Evolutionary conservation across 495 filamentous ascomycete species (phyloP).

Genomic region (Tuber melanosporum): DNA sequence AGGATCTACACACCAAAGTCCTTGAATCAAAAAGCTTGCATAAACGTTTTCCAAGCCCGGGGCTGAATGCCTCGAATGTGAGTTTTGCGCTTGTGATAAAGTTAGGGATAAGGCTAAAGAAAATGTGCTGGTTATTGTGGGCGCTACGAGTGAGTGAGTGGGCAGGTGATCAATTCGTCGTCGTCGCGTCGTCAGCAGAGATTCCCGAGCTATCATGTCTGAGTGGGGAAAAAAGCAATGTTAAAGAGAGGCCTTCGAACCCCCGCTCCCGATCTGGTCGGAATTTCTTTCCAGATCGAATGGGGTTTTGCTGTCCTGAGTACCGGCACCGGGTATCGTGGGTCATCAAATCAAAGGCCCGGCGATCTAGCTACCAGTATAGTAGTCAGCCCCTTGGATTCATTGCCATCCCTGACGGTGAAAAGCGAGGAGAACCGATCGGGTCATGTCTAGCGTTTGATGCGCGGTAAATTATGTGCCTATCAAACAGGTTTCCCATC

Average conservation of each 20-base stretch:
- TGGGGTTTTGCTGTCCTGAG: background rate
- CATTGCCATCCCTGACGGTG: background rate
- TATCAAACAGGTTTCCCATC: background rate
- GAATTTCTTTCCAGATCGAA: background rate
- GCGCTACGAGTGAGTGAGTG: background rate
- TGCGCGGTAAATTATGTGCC: background rate
- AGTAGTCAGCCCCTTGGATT: background rate
- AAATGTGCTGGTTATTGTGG: background rate
- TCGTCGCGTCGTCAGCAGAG: background rate
- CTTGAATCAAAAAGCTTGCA: too few relatives aligned
- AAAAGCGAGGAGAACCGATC: background rate
- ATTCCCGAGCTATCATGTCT: background rate
- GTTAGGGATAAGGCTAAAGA: background rate
- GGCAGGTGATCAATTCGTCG: background rate
- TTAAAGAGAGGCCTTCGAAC: background rate
- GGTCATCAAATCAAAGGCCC: background rate
- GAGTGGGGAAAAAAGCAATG: background rate
- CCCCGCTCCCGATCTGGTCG: background rate
- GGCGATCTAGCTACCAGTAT: background rate
- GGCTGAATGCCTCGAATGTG: background rate
- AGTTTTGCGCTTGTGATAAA: background rate
- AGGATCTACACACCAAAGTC: background rate
- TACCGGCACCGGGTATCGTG: background rate
- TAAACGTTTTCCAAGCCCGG: too few relatives aligned
- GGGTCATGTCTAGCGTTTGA: background rate